phyloP scores from a whole-genome alignment of 192 early-diverging fungal genomes.

The Backusella morwellensis region DNA sequence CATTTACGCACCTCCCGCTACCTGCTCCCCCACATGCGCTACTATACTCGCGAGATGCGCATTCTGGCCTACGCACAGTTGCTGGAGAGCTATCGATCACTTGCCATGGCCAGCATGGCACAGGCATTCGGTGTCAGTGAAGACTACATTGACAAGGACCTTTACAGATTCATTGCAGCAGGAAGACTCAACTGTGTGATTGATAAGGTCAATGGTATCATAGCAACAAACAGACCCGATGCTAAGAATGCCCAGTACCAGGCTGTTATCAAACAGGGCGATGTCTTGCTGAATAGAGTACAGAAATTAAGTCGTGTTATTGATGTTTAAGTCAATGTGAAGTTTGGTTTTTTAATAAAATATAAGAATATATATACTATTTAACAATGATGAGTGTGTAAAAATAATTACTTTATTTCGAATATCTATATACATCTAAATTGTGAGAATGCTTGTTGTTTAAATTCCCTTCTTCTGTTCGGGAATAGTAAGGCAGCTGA shows the following conservation, averaged over 20 bases:
- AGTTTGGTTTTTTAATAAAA: background rate
- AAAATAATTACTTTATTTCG: no score
- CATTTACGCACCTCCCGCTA: constrained; percentile 75
- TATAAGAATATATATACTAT: background rate
- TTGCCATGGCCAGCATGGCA: constrained; percentile 96
- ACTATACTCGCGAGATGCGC: constrained; percentile 98
- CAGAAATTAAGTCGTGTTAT: constrained; percentile 96
- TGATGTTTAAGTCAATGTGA: constrained; percentile 57
- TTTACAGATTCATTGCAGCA: constrained; percentile 92
- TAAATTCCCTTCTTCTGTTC: constrained; percentile 3
- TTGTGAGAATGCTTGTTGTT: background rate
- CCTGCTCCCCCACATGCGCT: constrained; percentile 85
- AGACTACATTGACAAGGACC: constrained; percentile 93
- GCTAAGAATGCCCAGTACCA: constrained; percentile 99
- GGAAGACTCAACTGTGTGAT: constrained; percentile 98
- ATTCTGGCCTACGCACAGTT: constrained; percentile 96
- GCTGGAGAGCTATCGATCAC: constrained; percentile 90
- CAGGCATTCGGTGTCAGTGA: constrained; percentile 94
- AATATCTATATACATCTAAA: background rate
- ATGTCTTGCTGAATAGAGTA: constrained; percentile 88
- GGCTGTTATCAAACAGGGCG: constrained; percentile 93
- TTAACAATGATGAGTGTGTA: background rate
- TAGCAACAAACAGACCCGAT: constrained; percentile 97
- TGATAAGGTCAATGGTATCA: constrained; percentile 97
- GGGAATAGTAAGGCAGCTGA: constrained; percentile 83